Base-by-base conservation (phyloP, 2,329 filamentous ascomycete species). In the Chaetomiaceae sp. region DNA sequence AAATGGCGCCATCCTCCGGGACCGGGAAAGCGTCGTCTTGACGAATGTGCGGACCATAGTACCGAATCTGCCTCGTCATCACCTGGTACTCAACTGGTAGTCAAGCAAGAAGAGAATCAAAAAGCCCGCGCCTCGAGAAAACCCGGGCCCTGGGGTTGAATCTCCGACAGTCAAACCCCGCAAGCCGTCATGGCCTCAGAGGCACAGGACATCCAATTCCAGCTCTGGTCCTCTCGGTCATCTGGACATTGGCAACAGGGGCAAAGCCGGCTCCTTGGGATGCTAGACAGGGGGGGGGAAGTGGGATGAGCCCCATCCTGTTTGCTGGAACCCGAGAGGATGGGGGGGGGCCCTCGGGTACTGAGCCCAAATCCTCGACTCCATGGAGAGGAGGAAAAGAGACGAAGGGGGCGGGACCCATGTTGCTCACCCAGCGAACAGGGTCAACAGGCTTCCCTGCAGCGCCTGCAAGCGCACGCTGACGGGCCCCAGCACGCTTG, bases 1-100 rank as follows among this genome's bases (percentile, higher is more conserved):
- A 16, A 50, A 53, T 2, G 53, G 53, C 25, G 53, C 47, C 53
- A 55, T 55, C 27, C 44, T 43, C 39, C 33, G 27, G n/a, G 27
- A 7, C 14, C 17, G 31, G n/a, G 17, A 12, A n/a, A n/a, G n/a
- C n/a, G n/a, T n/a, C n/a, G 31, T 39, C 17, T 39, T 19, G n/a
- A 31, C 23, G 21, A 13, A 27, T 27, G 33, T 23, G 33, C 44
- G 39, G 34, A 47, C 13, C 16, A 46, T n/a, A n/a, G 31, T 8
- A 17, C 17, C 14, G 31, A 39, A 23, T 47, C 19, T n/a, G 33
- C 38, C 44, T n/a, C n/a, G n/a, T n/a, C 49, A 51, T 39, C 20
- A 23, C 25, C 20, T 35, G 39, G 30, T 12, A 5, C 42, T 20
- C 19, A 30, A n/a, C n/a, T n/a, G 5, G 4, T 12, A 27, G 6